Base-by-base conservation (phyloP, 192 early-diverging fungal species). In the Umbelopsis sp. region DNA sequence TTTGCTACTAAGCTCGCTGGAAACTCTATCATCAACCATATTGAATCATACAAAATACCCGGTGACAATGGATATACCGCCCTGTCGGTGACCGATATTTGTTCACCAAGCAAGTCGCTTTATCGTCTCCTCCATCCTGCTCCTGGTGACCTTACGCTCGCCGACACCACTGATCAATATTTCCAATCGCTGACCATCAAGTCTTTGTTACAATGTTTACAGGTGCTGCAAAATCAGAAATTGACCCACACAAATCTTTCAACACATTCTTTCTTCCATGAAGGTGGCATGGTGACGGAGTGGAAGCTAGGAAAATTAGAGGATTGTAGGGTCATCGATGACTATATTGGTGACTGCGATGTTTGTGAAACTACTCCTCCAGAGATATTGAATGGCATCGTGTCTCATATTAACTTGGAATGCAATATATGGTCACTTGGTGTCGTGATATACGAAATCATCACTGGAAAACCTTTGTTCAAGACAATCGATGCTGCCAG, bases 121-220 rank as follows among this genome's bases (percentile, higher is more conserved):
- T 11, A 17, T 20, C 26, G 56, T 11, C 26, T 62, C 10, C 1
- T 62, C 11, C 31, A 62, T 14, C 56, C 56, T n/a, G 29, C 56
- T 0, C 12, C 26, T 12, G 56, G 56, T 7, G 56, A 31, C 20
- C 29, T 17, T 14, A 4, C 56, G 4, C 31, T 62, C 17, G 56
- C 31, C 56, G 56, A 62, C 17, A 36, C 29, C 17, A 34, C 56
- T 20, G 56, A 62, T 11, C 31, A 17, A 16, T 62, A 62, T 62
- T 62, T 62, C 56, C 56, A 62, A 34, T 29, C 9, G 5, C 31
- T 62, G 12, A 62, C 56, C 32, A 62, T 62, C 56, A 62, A 62
- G 16, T 62, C 56, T 6, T 34, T 62, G 31, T 31, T 62, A 32
- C 29, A 34, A n/a, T 26, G 29, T 14, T 17, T 62, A 16, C 29